Percentiles rank a stretch among this genome's conserved stretches.
Evolutionary conservation across 1,284 basidiomycete genomes (phyloP).

Genomic region (Clitocybe nebularis): DNA sequence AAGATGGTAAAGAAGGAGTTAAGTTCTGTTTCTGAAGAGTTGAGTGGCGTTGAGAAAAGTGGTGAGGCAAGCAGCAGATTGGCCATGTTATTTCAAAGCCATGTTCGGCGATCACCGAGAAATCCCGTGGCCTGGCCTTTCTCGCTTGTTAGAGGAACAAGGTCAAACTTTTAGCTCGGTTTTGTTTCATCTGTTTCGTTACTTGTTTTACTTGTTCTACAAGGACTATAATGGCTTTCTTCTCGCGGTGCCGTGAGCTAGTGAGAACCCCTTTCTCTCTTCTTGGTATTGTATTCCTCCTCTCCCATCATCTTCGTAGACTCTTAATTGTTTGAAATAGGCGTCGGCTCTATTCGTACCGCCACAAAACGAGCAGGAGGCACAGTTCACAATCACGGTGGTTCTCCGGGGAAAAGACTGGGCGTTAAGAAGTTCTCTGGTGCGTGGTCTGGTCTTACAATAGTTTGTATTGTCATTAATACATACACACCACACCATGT

Average conservation of each 20-base stretch:
- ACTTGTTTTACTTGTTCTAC: slow-evolving; percentile 17
- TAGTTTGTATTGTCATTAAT: slow-evolving; percentile 4
- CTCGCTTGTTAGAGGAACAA: not conserved
- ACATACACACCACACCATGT: slow-evolving; percentile 4
- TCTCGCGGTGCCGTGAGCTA: slow-evolving; percentile 36
- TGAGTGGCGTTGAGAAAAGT: slow-evolving; percentile 18
- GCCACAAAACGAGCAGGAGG: slow-evolving; percentile 95
- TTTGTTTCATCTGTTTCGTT: not conserved
- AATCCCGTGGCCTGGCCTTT: slow-evolving; percentile 13
- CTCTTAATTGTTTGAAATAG: slow-evolving; percentile 12
- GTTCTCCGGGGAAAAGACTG: slow-evolving; percentile 85
- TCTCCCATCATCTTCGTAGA: slow-evolving; percentile 6
- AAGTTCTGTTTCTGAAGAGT: slow-evolving; percentile 11
- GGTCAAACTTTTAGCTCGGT: not conserved
- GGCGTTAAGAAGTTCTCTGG: slow-evolving; percentile 95
- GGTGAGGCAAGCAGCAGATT: slow-evolving; percentile 8
- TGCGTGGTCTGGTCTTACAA: slow-evolving; percentile 29
- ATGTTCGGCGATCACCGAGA: slow-evolving; percentile 33
- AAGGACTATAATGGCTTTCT: slow-evolving; percentile 46
- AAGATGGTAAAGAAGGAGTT: slow-evolving; percentile 10
- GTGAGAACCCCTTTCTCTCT: slow-evolving; percentile 45
- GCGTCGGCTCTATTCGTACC: slow-evolving; percentile 72
- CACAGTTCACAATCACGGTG: slow-evolving; percentile 85
- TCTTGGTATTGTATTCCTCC: slow-evolving; percentile 33
- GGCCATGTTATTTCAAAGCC: slow-evolving; percentile 19